Conservation (phyloP, 2,329 filamentous ascomycete genomes). For the Colletotrichum sp. region DNA sequence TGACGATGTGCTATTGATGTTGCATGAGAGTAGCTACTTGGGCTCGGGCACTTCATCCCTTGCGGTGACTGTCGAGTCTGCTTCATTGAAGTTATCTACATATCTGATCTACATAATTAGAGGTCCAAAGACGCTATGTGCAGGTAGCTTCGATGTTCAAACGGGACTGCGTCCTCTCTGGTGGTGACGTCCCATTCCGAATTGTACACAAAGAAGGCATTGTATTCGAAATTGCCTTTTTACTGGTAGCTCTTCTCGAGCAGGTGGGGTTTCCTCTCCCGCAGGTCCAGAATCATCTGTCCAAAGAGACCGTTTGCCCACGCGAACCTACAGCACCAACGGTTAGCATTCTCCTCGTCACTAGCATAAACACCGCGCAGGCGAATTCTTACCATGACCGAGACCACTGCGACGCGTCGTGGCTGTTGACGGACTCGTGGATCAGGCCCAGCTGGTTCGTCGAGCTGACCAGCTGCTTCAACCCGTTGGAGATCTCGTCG, state of each 20-base stretch:
- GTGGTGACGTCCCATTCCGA: not conserved
- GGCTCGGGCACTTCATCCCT: not conserved
- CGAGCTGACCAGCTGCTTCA: slow-evolving; percentile 69
- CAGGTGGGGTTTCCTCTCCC: slow-evolving; percentile 73
- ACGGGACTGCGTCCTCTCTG: not conserved
- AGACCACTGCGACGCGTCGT: slow-evolving; percentile 52
- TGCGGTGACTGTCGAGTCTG: not conserved
- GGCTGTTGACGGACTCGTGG: slow-evolving; percentile 80
- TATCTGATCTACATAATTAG: not conserved
- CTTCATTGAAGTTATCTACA: not conserved
- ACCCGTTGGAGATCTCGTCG: slow-evolving; percentile 71
- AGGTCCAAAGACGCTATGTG: not conserved
- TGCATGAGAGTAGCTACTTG: not conserved
- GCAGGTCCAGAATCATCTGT: slow-evolving; percentile 79
- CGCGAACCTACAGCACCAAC: slow-evolving; percentile 69
- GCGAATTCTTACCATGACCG: slow-evolving; percentile 42
- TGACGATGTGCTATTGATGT: not conserved
- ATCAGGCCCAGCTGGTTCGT: slow-evolving; percentile 78
- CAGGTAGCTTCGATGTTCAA: not conserved
- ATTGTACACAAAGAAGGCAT: not conserved
- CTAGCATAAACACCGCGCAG: rapidly evolving
- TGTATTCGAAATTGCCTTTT: not conserved
- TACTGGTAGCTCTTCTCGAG: slow-evolving; percentile 54
- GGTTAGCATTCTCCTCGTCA: not conserved
- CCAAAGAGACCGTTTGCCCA: slow-evolving; percentile 92